These are phyloP conservation scores for Nemania sp. DNA, from an alignment of 2,329 filamentous ascomycete species.

Conservation along the genomic window DNA sequence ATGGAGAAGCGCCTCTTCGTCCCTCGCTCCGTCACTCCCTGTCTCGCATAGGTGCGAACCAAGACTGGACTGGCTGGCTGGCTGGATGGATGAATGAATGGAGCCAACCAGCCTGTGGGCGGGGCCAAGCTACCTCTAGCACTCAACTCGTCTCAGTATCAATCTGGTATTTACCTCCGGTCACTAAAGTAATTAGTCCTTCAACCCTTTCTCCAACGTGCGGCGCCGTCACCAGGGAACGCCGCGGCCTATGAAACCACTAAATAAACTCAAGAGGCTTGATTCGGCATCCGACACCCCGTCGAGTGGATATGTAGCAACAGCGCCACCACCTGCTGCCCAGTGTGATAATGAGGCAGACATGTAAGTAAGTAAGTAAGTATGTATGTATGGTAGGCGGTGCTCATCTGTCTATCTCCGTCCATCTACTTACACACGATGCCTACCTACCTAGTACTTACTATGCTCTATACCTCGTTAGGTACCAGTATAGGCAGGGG, in stretches of 20 bases:
- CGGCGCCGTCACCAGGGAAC: constrained; percentile 18
- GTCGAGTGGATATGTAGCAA: constrained; percentile 26
- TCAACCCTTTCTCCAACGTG: constrained; percentile 17
- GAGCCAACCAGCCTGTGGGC: background rate
- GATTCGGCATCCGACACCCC: constrained; percentile 28
- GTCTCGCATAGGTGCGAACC: constrained; percentile 20
- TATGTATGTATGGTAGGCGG: no score
- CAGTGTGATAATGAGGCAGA: background rate
- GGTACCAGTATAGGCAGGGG: background rate
- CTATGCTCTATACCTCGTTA: background rate
- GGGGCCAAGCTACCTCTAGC: constrained; percentile 5
- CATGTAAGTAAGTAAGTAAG: no score
- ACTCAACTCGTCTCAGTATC: constrained; percentile 10
- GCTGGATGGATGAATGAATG: no score
- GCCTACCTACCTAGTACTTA: constrained; percentile 4
- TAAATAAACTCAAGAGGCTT: constrained; percentile 36
- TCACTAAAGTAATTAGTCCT: constrained; percentile 16
- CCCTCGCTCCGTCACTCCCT: no score
- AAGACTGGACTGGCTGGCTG: background rate
- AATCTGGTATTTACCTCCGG: constrained; percentile 7
- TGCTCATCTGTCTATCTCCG: no score
- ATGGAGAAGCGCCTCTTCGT: constrained; percentile 4
- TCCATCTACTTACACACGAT: no score
- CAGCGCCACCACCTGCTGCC: constrained; percentile 27
- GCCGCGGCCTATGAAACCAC: constrained; percentile 22